Evolutionary conservation across 2,329 filamentous ascomycete genomes (phyloP).

Genomic region (Mycosphaerella sp.): DNA sequence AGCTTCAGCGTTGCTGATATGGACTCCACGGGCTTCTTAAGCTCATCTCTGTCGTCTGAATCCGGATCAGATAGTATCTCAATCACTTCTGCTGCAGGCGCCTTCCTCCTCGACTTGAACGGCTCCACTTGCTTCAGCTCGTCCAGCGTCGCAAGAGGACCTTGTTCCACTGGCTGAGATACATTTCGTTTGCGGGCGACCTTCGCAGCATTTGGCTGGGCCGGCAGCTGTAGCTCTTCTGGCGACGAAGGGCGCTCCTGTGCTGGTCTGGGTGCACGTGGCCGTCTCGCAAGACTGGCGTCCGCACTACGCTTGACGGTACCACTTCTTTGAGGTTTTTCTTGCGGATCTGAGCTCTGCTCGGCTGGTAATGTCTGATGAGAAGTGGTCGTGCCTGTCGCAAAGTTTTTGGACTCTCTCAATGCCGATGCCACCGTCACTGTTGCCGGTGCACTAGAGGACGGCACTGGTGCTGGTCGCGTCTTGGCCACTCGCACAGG

Average conservation of each 20-base stretch:
- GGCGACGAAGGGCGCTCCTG: conserved; percentile 26
- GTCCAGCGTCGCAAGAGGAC: conserved; percentile 30
- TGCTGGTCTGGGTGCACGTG: conserved; percentile 25
- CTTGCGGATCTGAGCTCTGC: conserved; percentile 24
- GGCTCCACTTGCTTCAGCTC: conserved; percentile 29
- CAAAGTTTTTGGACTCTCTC: conserved; percentile 22
- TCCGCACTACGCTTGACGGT: conserved; percentile 31
- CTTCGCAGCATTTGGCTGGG: conserved; percentile 17
- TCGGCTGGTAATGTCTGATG: conserved; percentile 23
- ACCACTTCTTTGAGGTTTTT: conserved; percentile 24
- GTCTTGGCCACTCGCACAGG: conserved; percentile 22
- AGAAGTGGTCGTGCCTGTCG: conserved; percentile 21
- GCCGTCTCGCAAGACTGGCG: conserved; percentile 33
- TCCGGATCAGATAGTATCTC: conserved; percentile 34
- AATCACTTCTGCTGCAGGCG: conserved; percentile 28
- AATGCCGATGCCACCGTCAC: conserved; percentile 18
- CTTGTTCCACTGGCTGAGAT: conserved; percentile 22
- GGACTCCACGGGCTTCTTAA: conserved; percentile 13
- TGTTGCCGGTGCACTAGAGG: conserved; percentile 15
- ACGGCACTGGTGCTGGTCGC: conserved; percentile 16
- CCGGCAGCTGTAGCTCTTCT: conserved; percentile 13
- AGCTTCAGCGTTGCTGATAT: conserved; percentile 20
- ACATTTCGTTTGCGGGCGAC: conserved; percentile 19
- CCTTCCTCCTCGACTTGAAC: conserved; percentile 24
- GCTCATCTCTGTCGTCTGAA: conserved; percentile 23